phyloP scores from a whole-genome alignment of 2,329 filamentous ascomycete species.

The Trichoderma oligosporum region DNA sequence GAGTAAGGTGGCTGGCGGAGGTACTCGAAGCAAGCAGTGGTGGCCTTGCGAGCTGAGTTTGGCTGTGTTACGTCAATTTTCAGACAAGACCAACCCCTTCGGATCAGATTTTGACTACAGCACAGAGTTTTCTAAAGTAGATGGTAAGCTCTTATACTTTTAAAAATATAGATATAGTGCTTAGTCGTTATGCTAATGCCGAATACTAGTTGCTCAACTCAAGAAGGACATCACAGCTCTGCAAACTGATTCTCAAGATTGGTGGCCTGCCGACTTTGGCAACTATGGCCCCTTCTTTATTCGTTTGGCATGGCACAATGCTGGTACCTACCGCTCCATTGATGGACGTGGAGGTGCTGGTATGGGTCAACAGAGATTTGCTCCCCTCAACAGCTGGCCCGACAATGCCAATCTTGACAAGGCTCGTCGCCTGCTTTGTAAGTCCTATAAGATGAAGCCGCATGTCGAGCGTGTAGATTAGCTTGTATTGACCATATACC shows the following conservation, averaged over 20 bases:
- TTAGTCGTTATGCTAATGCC: not conserved
- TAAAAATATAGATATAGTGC: not conserved
- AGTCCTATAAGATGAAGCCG: not conserved
- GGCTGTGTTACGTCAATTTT: constrained; percentile 70
- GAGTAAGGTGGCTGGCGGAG: constrained; percentile 52
- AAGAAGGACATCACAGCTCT: constrained; percentile 67
- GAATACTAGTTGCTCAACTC: constrained; percentile 43
- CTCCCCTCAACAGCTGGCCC: constrained; percentile 74
- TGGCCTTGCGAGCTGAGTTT: constrained; percentile 67
- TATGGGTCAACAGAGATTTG: constrained; percentile 52
- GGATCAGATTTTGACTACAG: constrained; percentile 66
- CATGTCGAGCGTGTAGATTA: not conserved
- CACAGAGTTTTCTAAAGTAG: constrained; percentile 63
- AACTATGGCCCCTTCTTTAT: constrained; percentile 77
- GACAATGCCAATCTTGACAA: constrained; percentile 76
- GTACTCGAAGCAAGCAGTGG: constrained; percentile 67
- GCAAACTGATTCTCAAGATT: constrained; percentile 74
- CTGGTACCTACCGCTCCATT: constrained; percentile 70
- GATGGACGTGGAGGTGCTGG: constrained; percentile 73
- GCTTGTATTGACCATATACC: not conserved
- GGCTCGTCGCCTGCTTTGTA: constrained; percentile 68
- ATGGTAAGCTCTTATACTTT: constrained; percentile 48
- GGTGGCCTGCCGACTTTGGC: constrained; percentile 77
- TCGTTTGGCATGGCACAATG: constrained; percentile 75
- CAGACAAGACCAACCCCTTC: constrained; percentile 57